Evolutionary conservation across 2,329 filamentous ascomycete genomes (phyloP).

Genomic region (Fusarium sp.): DNA sequence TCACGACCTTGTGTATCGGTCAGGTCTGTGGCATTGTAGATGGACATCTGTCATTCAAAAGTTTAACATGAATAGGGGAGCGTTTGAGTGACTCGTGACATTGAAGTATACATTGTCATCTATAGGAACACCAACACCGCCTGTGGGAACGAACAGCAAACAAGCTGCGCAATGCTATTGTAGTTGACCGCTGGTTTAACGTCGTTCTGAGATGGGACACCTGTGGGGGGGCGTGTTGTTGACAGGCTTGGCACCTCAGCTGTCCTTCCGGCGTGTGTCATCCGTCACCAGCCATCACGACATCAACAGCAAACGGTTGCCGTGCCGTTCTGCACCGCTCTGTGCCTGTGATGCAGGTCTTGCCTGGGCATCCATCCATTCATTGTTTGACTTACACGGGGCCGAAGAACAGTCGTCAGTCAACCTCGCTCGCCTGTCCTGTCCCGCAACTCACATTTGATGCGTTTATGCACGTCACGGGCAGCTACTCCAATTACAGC

Average conservation of each 20-base stretch:
- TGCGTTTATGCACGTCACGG: not conserved
- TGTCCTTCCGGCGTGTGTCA: conserved; percentile 9
- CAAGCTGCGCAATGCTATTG: not conserved
- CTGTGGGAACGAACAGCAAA: not conserved
- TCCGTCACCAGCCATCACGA: conserved; percentile 1
- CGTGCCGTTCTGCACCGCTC: not conserved
- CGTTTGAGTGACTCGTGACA: not conserved
- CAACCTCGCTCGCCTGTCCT: not conserved
- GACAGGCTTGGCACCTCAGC: not conserved
- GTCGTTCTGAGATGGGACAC: not conserved
- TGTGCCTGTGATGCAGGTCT: not conserved
- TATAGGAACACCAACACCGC: not conserved
- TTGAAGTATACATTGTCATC: not conserved
- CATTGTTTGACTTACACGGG: conserved; percentile 8
- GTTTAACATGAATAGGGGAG: not conserved
- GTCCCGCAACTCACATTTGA: not conserved
- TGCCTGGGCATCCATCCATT: not conserved
- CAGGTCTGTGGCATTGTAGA: conserved; percentile 32
- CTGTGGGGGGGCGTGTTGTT: conserved; percentile 5
- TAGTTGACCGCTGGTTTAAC: not conserved
- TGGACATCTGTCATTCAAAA: conserved; percentile 5
- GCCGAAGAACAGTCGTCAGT: not conserved
- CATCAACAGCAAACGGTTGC: conserved; percentile 6
- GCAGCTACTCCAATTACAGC: not conserved
- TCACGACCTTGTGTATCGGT: conserved; percentile 35